phyloP scores from a whole-genome alignment of 2,329 filamentous ascomycete species.

The Hypoxylon sp. region DNA sequence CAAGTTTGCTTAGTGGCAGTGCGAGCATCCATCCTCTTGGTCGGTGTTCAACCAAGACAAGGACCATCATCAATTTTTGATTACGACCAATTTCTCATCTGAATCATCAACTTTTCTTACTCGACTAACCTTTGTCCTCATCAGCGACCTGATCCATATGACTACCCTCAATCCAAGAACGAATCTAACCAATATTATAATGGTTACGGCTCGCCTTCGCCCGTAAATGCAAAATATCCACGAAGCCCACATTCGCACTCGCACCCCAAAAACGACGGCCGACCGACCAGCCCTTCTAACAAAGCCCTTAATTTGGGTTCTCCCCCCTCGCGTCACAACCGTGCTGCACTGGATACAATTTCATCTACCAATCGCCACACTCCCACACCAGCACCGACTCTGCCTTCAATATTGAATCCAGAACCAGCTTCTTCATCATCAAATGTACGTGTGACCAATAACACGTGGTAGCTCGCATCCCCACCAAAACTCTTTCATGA shows the following conservation, averaged over 20 bases:
- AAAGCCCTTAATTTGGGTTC: slow-evolving; percentile 53
- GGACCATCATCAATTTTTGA: slow-evolving; percentile 42
- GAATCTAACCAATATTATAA: slow-evolving; percentile 57
- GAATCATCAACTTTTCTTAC: slow-evolving; percentile 13
- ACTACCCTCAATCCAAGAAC: slow-evolving; percentile 49
- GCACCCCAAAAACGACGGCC: slow-evolving; percentile 55
- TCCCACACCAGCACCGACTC: slow-evolving; percentile 52
- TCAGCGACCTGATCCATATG: slow-evolving; percentile 63
- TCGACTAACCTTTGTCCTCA: slow-evolving; percentile 21
- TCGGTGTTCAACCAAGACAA: slow-evolving; percentile 31
- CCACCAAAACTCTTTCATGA: background rate
- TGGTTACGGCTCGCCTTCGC: slow-evolving; percentile 53
- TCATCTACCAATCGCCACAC: slow-evolving; percentile 49
- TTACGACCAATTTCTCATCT: slow-evolving; percentile 26
- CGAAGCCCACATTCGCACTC: slow-evolving; percentile 54
- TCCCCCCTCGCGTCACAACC: slow-evolving; percentile 52
- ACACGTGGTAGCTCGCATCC: background rate
- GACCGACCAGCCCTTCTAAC: slow-evolving; percentile 51
- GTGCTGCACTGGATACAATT: slow-evolving; percentile 48
- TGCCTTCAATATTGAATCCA: slow-evolving; percentile 55
- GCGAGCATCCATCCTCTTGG: slow-evolving; percentile 25
- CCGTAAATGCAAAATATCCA: slow-evolving; percentile 52
- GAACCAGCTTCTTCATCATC: slow-evolving; percentile 52
- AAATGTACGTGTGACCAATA: slow-evolving; percentile 51
- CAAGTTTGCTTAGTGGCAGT: slow-evolving; percentile 45